Evolutionary conservation across 306 rosid genomes (phyloP).

Genomic region (Phaseolus lunatus): DNA sequence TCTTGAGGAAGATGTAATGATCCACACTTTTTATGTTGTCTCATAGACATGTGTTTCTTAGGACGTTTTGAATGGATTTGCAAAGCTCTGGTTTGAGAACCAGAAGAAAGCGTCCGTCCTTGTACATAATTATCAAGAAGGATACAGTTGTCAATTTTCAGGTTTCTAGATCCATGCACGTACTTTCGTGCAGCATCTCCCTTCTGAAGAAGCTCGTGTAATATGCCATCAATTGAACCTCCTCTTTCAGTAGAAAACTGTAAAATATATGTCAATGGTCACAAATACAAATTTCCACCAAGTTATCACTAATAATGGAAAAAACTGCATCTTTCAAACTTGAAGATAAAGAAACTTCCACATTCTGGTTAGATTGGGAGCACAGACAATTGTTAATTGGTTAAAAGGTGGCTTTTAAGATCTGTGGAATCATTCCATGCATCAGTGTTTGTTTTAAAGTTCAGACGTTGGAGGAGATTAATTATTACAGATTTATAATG

Average conservation of each 20-base stretch:
- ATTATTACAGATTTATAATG: not conserved
- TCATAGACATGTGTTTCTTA: conserved; percentile 79
- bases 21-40: conserved; percentile 70
- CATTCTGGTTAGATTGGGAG: conserved; percentile 9
- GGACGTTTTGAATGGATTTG: conserved; percentile 77
- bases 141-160: conserved; percentile 70
- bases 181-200: conserved; percentile 77
- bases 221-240: conserved; percentile 60
- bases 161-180: conserved; percentile 74
- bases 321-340: conserved; percentile 9
- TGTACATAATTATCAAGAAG: conserved; percentile 79
- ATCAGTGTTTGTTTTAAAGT: conserved; percentile 1
- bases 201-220: conserved; percentile 67
- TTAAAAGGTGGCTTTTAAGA: conserved; percentile 20
- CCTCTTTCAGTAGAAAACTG: conserved; percentile 62
- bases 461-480: conserved; percentile 15
- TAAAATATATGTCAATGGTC: conserved; percentile 38
- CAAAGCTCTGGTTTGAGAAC: conserved; percentile 64
- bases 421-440: conserved; percentile 9
- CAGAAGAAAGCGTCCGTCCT: conserved; percentile 48
- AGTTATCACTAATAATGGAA: conserved; percentile 18
- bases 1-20: conserved; percentile 68
- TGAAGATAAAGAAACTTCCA: conserved; percentile 26
- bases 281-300: conserved; percentile 20
- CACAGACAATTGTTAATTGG: not conserved